phyloP scores from a whole-genome alignment of 2,329 filamentous ascomycete genomes.

The Xylaria sp. region DNA sequence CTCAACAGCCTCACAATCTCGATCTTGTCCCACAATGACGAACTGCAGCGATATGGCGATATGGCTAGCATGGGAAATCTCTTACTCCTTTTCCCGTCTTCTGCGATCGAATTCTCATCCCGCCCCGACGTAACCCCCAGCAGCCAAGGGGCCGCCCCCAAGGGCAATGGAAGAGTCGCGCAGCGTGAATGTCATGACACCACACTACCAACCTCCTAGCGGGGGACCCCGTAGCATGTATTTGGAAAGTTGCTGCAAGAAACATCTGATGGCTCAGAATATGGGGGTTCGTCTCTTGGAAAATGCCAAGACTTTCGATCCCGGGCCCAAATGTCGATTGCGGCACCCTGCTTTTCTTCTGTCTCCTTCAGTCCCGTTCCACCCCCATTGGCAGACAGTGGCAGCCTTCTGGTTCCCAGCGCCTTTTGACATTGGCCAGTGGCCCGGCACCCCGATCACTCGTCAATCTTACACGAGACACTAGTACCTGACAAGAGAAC shows the following conservation, averaged over 20 bases:
- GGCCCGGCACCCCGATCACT: constrained; percentile 23
- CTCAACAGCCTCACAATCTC: constrained; percentile 17
- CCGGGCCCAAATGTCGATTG: constrained; percentile 36
- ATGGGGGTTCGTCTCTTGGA: constrained; percentile 23
- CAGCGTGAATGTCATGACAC: constrained; percentile 19
- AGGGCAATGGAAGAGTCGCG: no score
- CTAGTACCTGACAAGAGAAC: constrained; percentile 20
- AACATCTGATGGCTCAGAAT: constrained; percentile 17
- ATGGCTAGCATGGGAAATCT: constrained; percentile 5
- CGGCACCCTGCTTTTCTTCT: constrained; percentile 24
- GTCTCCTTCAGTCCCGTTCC: constrained; percentile 20
- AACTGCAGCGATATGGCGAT: constrained; percentile 5
- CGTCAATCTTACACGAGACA: background rate
- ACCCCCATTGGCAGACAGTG: constrained; percentile 25
- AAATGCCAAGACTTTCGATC: constrained; percentile 34
- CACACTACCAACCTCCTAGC: constrained; percentile 9
- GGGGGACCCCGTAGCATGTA: constrained; percentile 13
- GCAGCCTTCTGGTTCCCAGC: constrained; percentile 23
- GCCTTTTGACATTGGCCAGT: constrained; percentile 20
- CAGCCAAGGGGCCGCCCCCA: no score
- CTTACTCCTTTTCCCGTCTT: constrained; percentile 3
- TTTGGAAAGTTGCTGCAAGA: constrained; percentile 11
- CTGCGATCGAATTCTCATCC: constrained; percentile 18
- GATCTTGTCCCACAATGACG: constrained; percentile 31
- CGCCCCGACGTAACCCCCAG: constrained; percentile 3